Evolutionary conservation across 805 yeast species (phyloP).

Genomic region (Lachancea sp.): DNA sequence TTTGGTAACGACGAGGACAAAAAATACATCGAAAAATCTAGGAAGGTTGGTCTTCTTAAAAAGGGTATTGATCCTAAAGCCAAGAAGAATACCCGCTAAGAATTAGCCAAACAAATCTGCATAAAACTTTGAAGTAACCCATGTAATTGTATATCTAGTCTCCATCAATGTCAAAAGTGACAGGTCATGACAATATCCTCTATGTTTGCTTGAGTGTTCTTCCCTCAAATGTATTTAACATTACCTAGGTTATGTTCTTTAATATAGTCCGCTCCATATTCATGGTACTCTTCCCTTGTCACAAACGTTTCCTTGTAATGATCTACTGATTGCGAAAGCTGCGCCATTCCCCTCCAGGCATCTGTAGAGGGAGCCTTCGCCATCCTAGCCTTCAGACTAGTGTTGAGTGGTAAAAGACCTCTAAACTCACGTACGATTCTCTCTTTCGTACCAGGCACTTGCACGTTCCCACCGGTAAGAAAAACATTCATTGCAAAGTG

Average conservation of each 20-base stretch:
- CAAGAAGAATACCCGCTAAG: slow-evolving; percentile 1
- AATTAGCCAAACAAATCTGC: slow-evolving; percentile 2
- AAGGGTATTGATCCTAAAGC: slow-evolving; percentile 67
- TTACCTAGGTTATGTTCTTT: slow-evolving; percentile 83
- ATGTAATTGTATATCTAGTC: slow-evolving; percentile 9
- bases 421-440: slow-evolving; percentile 68
- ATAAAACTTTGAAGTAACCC: slow-evolving; percentile 3
- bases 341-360: slow-evolving; percentile 93
- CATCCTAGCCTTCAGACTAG: slow-evolving; percentile 51
- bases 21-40: slow-evolving; percentile 60
- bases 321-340: slow-evolving; percentile 54
- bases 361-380: slow-evolving; percentile 70
- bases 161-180: slow-evolving; percentile 7
- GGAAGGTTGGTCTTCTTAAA: slow-evolving; percentile 56
- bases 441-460: slow-evolving; percentile 55
- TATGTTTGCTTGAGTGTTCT: background rate
- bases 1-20: slow-evolving; percentile 75
- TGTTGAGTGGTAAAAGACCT: slow-evolving; percentile 61
- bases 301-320: slow-evolving; percentile 43
- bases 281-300: slow-evolving; percentile 71
- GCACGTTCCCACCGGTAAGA: slow-evolving; percentile 79
- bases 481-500: slow-evolving; percentile 53
- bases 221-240: slow-evolving; percentile 8
- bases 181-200: background rate
- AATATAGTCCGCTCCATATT: slow-evolving; percentile 82